Conservation (phyloP, 768 basidiomycete genomes). For the Phaeolepiota aurea region DNA sequence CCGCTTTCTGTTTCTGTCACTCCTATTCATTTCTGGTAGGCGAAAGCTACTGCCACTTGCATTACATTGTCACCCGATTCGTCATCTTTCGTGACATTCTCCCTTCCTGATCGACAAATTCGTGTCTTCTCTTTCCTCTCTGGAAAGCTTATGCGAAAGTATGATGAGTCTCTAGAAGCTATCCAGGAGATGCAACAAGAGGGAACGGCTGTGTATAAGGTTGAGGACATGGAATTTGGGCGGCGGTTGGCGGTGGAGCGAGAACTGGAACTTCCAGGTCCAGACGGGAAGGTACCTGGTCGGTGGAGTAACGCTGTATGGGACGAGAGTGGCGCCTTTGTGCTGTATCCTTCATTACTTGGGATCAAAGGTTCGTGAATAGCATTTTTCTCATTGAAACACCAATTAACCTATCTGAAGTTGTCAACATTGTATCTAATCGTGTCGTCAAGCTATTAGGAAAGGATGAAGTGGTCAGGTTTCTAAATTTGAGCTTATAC, state of each 20-base stretch:
- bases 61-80: constrained; percentile 87
- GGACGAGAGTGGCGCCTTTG: constrained; percentile 95
- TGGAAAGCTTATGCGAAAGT: constrained; percentile 86
- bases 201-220: constrained; percentile 82
- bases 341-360: constrained; percentile 87
- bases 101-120: constrained; percentile 88
- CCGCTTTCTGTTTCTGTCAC: constrained; percentile 6
- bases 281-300: constrained; percentile 63
- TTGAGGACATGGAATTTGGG: constrained; percentile 99
- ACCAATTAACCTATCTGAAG: constrained; percentile 27
- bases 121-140: constrained; percentile 88
- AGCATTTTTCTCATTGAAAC: not conserved
- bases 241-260: constrained; percentile 87
- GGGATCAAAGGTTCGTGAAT: constrained; percentile 78
- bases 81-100: constrained; percentile 87
- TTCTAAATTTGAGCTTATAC: constrained; percentile 82
- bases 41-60: constrained; percentile 87
- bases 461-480: constrained; percentile 90
- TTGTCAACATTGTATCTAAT: constrained; percentile 92
- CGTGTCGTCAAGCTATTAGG: constrained; percentile 83
- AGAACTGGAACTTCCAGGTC: constrained; percentile 79
- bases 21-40: constrained; percentile 34
- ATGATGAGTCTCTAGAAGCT: constrained; percentile 88
- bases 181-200: constrained; percentile 99
- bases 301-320: constrained; percentile 88